These are phyloP conservation scores for Fusarium solani-melongenae DNA, from an alignment of 2,329 filamentous ascomycete species.

Conservation along the genomic window DNA sequence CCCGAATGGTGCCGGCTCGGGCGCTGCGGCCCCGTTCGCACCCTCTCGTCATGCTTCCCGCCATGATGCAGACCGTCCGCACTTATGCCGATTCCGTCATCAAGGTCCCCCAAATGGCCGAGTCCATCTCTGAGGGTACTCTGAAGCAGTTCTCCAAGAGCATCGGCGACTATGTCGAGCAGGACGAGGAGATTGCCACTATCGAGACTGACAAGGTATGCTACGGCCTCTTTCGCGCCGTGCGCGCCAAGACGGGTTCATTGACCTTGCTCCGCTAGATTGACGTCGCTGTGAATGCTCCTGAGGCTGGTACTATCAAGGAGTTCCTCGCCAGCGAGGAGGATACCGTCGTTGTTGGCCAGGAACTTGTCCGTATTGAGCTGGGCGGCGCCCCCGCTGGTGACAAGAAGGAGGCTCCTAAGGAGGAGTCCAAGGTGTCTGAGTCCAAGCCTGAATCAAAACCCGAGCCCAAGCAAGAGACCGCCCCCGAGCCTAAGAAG, in stretches of 20 bases:
- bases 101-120: slow-evolving; percentile 97
- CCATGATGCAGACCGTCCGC: slow-evolving; percentile 67
- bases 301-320: slow-evolving; percentile 89
- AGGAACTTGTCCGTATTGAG: slow-evolving; percentile 89
- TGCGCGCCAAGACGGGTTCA: background rate
- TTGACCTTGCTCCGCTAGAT: slow-evolving; percentile 67
- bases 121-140: slow-evolving; percentile 97
- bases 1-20: slow-evolving; percentile 58
- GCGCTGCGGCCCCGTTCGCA: slow-evolving; percentile 46
- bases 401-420: slow-evolving; percentile 51
- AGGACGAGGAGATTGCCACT: slow-evolving; percentile 96
- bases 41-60: slow-evolving; percentile 55
- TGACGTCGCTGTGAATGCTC: slow-evolving; percentile 95
- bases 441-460: slow-evolving; percentile 52
- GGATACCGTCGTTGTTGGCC: slow-evolving; percentile 93
- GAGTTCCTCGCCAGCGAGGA: slow-evolving; percentile 93
- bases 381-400: slow-evolving; percentile 68
- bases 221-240: background rate
- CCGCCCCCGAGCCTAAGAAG: slow-evolving; percentile 49
- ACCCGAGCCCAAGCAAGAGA: slow-evolving; percentile 47
- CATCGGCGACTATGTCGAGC: slow-evolving; percentile 92
- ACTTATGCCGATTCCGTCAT: slow-evolving; percentile 83
- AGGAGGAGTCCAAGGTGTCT: slow-evolving; percentile 42
- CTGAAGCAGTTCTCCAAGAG: slow-evolving; percentile 95
- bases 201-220: slow-evolving; percentile 98